Conservation (phyloP, 495 filamentous ascomycete species). For the Aspergillus conjunctus region DNA sequence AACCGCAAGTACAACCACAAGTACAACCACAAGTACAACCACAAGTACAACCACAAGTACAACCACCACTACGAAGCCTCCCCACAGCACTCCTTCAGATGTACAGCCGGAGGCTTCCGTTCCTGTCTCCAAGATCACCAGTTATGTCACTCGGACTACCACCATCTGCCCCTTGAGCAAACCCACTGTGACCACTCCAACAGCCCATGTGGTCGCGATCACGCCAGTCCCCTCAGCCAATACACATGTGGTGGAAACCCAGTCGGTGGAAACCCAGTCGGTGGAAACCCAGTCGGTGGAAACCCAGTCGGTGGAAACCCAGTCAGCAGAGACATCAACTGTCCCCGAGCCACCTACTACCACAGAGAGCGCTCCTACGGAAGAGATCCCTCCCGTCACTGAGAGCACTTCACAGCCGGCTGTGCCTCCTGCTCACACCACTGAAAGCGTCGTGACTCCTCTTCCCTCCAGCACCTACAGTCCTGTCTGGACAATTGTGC, state of each 20-base stretch:
- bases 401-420: not conserved
- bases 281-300: no score
- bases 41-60: not conserved
- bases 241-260: not conserved
- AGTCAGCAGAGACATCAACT: not conserved
- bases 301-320: no score
- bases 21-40: conserved; percentile 3
- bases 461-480: not conserved
- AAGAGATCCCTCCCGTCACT: not conserved
- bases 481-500: not conserved
- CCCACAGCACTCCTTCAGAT: conserved; percentile 1
- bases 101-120: conserved; percentile 4
- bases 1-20: conserved; percentile 4
- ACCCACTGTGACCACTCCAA: not conserved
- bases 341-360: not conserved
- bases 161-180: conserved; percentile 16
- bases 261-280: no score
- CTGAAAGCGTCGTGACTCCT: conserved; percentile 6
- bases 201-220: not conserved
- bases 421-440: not conserved
- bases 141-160: conserved; percentile 24
- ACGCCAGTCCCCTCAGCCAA: not conserved
- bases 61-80: not conserved
- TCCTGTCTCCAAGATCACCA: conserved; percentile 16
- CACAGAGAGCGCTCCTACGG: not conserved